These are phyloP conservation scores for Gaeumannomyces tritici DNA, from an alignment of 2,329 filamentous ascomycete genomes.

Conservation along the genomic window DNA sequence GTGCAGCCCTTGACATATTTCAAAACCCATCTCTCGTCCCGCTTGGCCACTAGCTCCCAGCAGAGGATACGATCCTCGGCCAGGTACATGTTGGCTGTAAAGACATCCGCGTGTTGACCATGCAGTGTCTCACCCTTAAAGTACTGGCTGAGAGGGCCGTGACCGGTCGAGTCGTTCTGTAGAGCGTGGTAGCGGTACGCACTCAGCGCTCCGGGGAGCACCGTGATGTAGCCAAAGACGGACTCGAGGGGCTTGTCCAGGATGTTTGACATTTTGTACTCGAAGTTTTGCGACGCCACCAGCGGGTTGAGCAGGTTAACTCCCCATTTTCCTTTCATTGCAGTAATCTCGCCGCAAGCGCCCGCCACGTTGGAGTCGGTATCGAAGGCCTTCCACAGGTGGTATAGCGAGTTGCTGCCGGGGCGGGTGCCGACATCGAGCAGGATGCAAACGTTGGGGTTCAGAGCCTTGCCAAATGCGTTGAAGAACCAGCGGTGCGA, in stretches of 20 bases:
- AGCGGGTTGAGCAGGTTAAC: conserved; percentile 82
- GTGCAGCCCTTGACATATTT: conserved; percentile 97
- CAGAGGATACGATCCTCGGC: conserved; percentile 85
- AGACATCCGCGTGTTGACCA: conserved; percentile 65
- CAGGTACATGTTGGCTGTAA: conserved; percentile 83
- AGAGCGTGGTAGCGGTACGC: conserved; percentile 93
- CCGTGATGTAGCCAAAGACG: conserved; percentile 96
- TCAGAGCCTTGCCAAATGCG: conserved; percentile 83
- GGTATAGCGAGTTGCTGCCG: conserved; percentile 82
- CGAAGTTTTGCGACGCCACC: conserved; percentile 95
- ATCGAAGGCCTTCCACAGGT: conserved; percentile 98
- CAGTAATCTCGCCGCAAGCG: conserved; percentile 80
- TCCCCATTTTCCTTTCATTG: conserved; percentile 82
- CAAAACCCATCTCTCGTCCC: conserved; percentile 89
- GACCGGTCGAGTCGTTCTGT: conserved; percentile 92
- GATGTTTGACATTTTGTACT: conserved; percentile 99
- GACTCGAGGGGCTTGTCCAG: conserved; percentile 95
- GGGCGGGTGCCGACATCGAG: conserved; percentile 94
- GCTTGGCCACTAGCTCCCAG: conserved; percentile 93
- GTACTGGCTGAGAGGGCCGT: conserved; percentile 92
- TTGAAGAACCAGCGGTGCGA: conserved; percentile 99
- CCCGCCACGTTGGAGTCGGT: conserved; percentile 95
- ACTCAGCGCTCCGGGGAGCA: conserved; percentile 86
- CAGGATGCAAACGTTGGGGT: conserved; percentile 93
- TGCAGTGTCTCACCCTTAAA: conserved; percentile 98